Conservation (phyloP, 140 eudicot genomes). For the Anethum foeniculum region DNA sequence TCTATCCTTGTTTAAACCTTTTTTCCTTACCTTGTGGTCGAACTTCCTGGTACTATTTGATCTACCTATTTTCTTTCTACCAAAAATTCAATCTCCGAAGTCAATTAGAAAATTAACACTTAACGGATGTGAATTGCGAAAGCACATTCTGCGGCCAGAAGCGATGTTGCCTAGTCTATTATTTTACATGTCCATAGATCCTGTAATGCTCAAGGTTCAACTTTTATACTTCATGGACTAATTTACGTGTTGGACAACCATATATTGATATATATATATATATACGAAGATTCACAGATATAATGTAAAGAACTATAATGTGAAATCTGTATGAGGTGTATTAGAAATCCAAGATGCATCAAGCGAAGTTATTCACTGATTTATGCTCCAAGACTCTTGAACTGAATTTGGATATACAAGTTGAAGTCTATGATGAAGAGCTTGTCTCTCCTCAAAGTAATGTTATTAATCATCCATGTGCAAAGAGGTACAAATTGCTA, state of each 20-base stretch:
- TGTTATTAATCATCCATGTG: not conserved
- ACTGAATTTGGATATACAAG: too few species aligned
- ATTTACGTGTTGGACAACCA: not conserved
- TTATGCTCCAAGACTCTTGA: not conserved
- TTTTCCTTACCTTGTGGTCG: not conserved
- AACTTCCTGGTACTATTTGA: not conserved
- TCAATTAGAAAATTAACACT: not conserved
- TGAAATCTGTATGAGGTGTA: not conserved
- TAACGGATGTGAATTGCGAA: not conserved
- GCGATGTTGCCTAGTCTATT: not conserved
- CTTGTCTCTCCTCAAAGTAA: too few species aligned
- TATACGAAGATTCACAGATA: not conserved
- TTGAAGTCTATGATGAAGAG: too few species aligned
- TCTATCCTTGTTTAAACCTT: not conserved
- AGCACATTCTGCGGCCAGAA: not conserved
- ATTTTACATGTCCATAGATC: not conserved
- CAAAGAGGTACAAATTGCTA: not conserved
- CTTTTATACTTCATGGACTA: not conserved
- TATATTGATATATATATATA: not conserved
- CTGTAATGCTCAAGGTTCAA: not conserved
- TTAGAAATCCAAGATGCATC: not conserved
- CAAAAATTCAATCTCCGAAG: not conserved
- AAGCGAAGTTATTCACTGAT: not conserved
- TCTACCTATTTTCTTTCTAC: not conserved
- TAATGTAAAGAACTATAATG: not conserved